These are phyloP conservation scores for Talaromyces ruber DNA, from an alignment of 495 filamentous ascomycete genomes.

Conservation along the genomic window DNA sequence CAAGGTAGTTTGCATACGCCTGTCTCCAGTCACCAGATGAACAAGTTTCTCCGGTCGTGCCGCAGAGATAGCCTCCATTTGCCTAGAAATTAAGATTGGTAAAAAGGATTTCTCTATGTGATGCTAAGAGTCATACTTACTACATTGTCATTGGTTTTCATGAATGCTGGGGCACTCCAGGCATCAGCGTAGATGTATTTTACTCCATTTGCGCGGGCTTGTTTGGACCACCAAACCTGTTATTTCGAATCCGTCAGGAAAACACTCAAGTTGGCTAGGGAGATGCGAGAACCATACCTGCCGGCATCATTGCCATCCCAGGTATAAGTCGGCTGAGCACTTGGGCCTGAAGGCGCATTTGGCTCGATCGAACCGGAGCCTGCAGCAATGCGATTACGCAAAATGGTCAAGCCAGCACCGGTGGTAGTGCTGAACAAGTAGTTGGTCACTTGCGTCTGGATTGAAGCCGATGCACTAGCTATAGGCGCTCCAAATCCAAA, in stretches of 20 bases:
- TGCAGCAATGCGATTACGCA: conserved; percentile 46
- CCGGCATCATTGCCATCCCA: conserved; percentile 39
- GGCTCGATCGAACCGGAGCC: conserved; percentile 33
- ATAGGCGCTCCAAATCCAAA: conserved; percentile 32
- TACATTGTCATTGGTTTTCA: conserved; percentile 44
- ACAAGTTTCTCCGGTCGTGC: conserved; percentile 35
- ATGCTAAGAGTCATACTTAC: not conserved
- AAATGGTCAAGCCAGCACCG: conserved; percentile 44
- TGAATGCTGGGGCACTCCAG: conserved; percentile 48
- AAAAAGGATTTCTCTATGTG: not conserved
- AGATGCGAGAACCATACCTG: conserved; percentile 34
- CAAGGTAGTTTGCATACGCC: conserved; percentile 46
- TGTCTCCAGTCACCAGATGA: conserved; percentile 44
- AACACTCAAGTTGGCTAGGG: not conserved
- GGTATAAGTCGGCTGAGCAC: conserved; percentile 27
- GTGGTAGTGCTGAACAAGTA: conserved; percentile 35
- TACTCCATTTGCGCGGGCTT: conserved; percentile 34
- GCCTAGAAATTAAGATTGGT: not conserved
- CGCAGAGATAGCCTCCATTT: conserved; percentile 40
- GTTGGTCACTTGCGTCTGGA: conserved; percentile 34
- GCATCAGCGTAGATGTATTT: conserved; percentile 45
- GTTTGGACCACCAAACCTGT: conserved; percentile 18
- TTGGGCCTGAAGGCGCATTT: conserved; percentile 23
- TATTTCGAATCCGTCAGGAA: not conserved
- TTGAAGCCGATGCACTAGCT: conserved; percentile 12